Evolutionary conservation across 345 rosid species (phyloP).

Genomic region (Arabidopsis thaliana): TAIR10.1 NC_003075.7:2451001-2451500

Average conservation of each 20-base stretch:
- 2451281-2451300: background rate
- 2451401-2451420: too few species aligned
- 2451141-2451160: constrained; percentile 75
- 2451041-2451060: background rate
- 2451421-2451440: too few species aligned
- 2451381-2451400: background rate
- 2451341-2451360: too few species aligned
- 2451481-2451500: too few species aligned
- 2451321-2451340: too few species aligned
- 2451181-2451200: constrained; percentile 89
- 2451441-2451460: too few species aligned
- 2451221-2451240: constrained; percentile 69
- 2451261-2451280: constrained; percentile 75
- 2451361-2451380: background rate
- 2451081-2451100: too few species aligned
- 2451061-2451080: background rate
- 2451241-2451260: constrained; percentile 84
- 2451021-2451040: too few species aligned
- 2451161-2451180: constrained; percentile 79
- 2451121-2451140: background rate
- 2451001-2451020: too few species aligned
- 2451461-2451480: too few species aligned
- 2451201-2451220: constrained; percentile 90
- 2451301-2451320: background rate
- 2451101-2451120: background rate